Base-by-base conservation (phyloP, 139 green algal species). In the Tetradesmus lagerheimii region DNA sequence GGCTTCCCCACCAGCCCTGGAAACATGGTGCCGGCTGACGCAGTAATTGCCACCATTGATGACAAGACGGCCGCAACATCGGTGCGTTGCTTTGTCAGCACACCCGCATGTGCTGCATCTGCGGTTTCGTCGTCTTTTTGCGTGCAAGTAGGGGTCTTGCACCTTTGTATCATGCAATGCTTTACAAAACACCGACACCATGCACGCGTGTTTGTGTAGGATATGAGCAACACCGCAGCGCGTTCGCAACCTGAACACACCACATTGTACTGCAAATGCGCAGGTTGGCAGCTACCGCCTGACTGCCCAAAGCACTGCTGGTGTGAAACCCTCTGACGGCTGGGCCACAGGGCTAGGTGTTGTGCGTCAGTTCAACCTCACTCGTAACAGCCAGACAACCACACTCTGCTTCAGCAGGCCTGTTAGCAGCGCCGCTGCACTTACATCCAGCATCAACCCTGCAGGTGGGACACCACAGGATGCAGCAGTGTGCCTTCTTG, bases 391-490 rank as follows among this genome's bases (percentile, higher is more conserved):
- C 45, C 25, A 80, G 39, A 88, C 64, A 2, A 88, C 83, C 12
- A 80, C 29, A 18, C 35, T 88, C 5, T 88, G 83, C 62, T 88
- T 88, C 83, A 88, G 83, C 62, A 80, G 80, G 27, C 80, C 80
- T 23, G 45, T 41, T 3, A 41, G n/a, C 38, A 41, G 27, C 41
- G n/a, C 43, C 8, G 80, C 80, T 34, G 29, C 45, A 47, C 29
- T 34, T 9, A 87, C 31, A 37, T 53, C 47, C 53, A 87, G n/a
- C 35, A 35, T 87, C 50, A 77, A 77, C 34, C 81, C 81, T 37
- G 81, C 53, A 53, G 50, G 50, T 78, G 27, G 18, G 53, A 43
- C 29, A n/a, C 39, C 29, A n/a, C n/a, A n/a, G n/a, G n/a, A n/a
- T n/a, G n/a, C n/a, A n/a, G n/a, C n/a, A n/a, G n/a, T n/a, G n/a